A percentile compares a stretch with the other conserved stretches of the same genome.
phyloP scores from a whole-genome alignment of 1,139 yeast genomes.

The Schizosaccharomyces versatilis region DNA sequence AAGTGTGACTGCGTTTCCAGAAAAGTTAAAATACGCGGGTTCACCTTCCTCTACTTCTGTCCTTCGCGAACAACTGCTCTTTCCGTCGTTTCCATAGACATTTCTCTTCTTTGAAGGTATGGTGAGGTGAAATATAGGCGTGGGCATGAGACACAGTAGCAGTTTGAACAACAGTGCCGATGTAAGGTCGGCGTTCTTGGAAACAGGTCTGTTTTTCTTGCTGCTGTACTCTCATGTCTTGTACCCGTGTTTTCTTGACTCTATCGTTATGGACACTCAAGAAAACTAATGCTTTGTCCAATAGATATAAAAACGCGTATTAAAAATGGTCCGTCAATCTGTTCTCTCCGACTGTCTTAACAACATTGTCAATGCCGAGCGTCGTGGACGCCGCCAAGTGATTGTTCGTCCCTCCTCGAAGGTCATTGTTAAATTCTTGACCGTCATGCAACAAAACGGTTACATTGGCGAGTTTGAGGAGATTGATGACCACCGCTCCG shows the following conservation, averaged over 20 bases:
- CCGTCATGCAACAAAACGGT: conserved; percentile 95
- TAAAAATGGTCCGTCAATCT: conserved; percentile 86
- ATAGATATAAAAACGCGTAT: neutral
- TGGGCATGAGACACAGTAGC: too few relatives aligned
- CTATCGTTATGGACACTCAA: neutral
- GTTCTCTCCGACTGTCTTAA: conserved; percentile 98
- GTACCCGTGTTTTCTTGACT: neutral
- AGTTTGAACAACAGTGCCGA: too few relatives aligned
- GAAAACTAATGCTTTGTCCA: neutral
- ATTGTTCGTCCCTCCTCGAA: conserved; percentile 96
- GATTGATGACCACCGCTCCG: conserved; percentile 98
- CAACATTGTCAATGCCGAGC: conserved; percentile 97
- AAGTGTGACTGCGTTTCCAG: too few relatives aligned
- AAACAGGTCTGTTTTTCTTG: too few relatives aligned
- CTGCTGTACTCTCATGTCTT: too few relatives aligned
- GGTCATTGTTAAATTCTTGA: conserved; percentile 88
- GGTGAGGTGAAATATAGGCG: too few relatives aligned
- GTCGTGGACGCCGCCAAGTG: conserved; percentile 98
- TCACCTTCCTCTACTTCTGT: too few relatives aligned
- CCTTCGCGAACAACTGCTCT: too few relatives aligned
- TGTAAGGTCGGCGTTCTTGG: too few relatives aligned
- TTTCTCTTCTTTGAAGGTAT: too few relatives aligned
- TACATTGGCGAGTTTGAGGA: conserved; percentile 98
- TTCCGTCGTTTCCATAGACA: too few relatives aligned
- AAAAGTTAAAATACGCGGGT: too few relatives aligned